Base-by-base conservation (phyloP, 225 moss, liverwort and hornwort species). In the Pseudoscleropodium purum region DNA sequence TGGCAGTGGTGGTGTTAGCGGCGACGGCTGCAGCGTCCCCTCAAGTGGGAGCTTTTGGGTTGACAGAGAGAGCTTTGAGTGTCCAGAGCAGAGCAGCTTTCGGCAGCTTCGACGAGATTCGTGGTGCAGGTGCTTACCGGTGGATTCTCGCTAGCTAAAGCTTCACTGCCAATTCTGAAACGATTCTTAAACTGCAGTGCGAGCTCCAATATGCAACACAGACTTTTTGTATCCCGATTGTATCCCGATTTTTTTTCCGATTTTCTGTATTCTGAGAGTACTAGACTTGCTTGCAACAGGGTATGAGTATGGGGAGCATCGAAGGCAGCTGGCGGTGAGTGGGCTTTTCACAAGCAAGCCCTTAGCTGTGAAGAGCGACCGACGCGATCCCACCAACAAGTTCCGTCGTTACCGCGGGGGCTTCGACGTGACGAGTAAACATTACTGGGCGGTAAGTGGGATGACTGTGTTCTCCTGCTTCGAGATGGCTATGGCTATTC, bases 391-490 rank as follows among this genome's bases (percentile, higher is more conserved):
- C 60, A 93, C 93, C 66, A 92, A 95, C 89, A 83, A 91, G 81
- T 94, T 97, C 81, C 91, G 91, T 43, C 93, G 56, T 47, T 97
- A 97, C 88, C 90, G 95, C 84, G 93, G 84, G 37, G 96, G 97
- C 52, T 97, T 87, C 88, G 95, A 97, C 77, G 79, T 97, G 36
- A 88, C 92, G 82, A 97, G 93, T 93, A 95, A 96, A 84, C 93
- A 94, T 72, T 97, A 97, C 79, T 97, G 97, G 96, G 97, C 95
- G 94, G 97, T 97, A 86, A 36, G 88, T 88, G 49, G n/a, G 18
- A 10, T 30, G 15, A 47, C 47, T 59, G 49, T 25, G 47, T 57
- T 37, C 62, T 70, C 39, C 61, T 36, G 19, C 45, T 84, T 75
- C 65, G 24, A 43, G 41, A 19, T 21, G 21, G 41, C 39, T 70